A percentile compares a stretch with the other conserved stretches of the same genome.
Conservation (phyloP, 208 protist species). For the Tritrichomonas musculus region DNA sequence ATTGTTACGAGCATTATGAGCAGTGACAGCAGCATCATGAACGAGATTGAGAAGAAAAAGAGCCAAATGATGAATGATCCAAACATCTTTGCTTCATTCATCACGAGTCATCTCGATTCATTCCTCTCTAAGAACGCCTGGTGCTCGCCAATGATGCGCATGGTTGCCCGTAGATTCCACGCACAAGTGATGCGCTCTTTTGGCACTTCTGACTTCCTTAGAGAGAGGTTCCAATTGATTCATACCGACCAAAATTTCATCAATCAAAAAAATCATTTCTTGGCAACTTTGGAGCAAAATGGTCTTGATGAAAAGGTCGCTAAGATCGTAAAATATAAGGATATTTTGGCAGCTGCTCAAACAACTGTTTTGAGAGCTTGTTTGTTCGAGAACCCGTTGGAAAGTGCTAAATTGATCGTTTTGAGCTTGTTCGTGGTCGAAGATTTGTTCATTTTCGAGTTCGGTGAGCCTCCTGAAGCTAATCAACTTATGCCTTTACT, state of each 20-base stretch:
- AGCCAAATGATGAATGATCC: not conserved
- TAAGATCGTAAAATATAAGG: not conserved
- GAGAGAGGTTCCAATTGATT: not conserved
- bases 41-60: not conserved
- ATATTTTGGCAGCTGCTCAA: not conserved
- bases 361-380: not conserved
- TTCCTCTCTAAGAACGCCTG: not conserved
- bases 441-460: slow-evolving; percentile 31
- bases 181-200: not conserved
- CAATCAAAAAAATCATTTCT: not conserved
- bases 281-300: not conserved
- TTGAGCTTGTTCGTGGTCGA: not conserved
- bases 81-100: not conserved
- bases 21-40: not conserved
- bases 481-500: slow-evolving; percentile 4
- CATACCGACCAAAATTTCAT: not conserved
- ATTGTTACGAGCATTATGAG: not conserved
- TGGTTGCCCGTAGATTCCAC: not conserved
- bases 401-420: not conserved
- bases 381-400: not conserved
- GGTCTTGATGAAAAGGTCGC: not conserved
- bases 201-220: not conserved
- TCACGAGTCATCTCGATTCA: not conserved
- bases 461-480: not conserved
- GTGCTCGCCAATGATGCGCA: not conserved